phyloP scores from a whole-genome alignment of 192 early-diverging fungal genomes.

The Podila epicladia region DNA sequence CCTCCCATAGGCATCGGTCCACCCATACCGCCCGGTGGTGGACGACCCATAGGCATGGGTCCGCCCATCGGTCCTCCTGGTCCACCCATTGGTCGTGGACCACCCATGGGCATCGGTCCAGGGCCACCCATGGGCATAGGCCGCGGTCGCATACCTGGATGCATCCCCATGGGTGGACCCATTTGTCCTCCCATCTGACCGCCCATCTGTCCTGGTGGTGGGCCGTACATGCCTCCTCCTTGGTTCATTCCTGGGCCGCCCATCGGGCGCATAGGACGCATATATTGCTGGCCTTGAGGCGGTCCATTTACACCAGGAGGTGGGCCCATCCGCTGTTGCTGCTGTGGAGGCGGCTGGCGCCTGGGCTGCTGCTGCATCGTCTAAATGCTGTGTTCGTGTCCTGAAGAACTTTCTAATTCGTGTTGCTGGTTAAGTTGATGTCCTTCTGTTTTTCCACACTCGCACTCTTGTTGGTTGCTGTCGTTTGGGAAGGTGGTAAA shows the following conservation, averaged over 20 bases:
- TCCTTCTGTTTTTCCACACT: too few species aligned
- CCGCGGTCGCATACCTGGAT: too few species aligned
- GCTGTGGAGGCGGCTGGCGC: conserved; percentile 31
- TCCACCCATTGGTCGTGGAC: conserved; percentile 29
- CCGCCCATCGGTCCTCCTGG: conserved; percentile 22
- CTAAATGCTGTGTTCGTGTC: background rate
- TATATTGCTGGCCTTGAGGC: conserved; percentile 37
- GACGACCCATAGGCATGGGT: conserved; percentile 9
- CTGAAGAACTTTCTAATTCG: too few species aligned
- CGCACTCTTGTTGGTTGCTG: too few species aligned
- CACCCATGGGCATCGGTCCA: conserved; percentile 10
- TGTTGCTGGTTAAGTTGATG: too few species aligned
- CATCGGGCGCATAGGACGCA: conserved; percentile 31
- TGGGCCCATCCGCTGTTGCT: conserved; percentile 26
- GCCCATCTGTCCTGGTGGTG: conserved; percentile 34
- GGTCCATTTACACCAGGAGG: conserved; percentile 18
- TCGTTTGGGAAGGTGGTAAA: too few species aligned
- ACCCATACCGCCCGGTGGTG: conserved; percentile 9
- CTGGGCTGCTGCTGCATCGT: conserved; percentile 43
- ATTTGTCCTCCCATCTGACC: conserved; percentile 30
- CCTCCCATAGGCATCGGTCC: conserved; percentile 8
- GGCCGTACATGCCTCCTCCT: conserved; percentile 1
- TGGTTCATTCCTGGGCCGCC: conserved; percentile 26
- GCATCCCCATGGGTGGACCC: conserved; percentile 17
- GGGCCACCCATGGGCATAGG: conserved; percentile 11